phyloP scores from a whole-genome alignment of 2,329 filamentous ascomycete species.

The Septoria petroselini region DNA sequence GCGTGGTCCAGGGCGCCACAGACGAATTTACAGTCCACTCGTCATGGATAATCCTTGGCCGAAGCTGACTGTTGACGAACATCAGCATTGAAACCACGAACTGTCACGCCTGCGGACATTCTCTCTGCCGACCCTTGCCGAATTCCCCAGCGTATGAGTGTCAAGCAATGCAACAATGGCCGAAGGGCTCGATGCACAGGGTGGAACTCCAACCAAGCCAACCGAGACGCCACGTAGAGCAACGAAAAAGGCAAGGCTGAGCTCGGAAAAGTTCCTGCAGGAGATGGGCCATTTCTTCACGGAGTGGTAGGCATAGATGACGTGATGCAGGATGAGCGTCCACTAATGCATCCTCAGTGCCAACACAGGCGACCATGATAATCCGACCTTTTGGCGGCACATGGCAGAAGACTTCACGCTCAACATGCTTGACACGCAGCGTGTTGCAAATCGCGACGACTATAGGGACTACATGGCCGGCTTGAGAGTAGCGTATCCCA shows the following conservation, averaged over 20 bases:
- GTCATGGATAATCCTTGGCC: no score
- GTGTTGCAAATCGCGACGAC: not conserved
- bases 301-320: not conserved
- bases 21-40: no score
- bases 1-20: no score
- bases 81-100: no score
- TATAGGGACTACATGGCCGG: slow-evolving; percentile 3
- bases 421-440: slow-evolving; percentile 1
- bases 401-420: slow-evolving; percentile 8
- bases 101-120: no score
- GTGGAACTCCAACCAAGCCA: not conserved
- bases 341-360: not conserved
- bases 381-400: not conserved
- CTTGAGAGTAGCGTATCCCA: not conserved
- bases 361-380: not conserved
- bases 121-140: no score
- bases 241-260: slow-evolving; percentile 9
- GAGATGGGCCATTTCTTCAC: not conserved
- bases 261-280: not conserved
- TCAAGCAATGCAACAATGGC: not conserved
- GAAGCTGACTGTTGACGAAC: no score
- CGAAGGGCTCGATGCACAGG: not conserved
- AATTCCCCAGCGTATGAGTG: not conserved
- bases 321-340: not conserved
- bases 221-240: slow-evolving; percentile 1